These are phyloP conservation scores for Phialophora macrospora DNA, from an alignment of 2,329 filamentous ascomycete genomes.

Conservation along the genomic window DNA sequence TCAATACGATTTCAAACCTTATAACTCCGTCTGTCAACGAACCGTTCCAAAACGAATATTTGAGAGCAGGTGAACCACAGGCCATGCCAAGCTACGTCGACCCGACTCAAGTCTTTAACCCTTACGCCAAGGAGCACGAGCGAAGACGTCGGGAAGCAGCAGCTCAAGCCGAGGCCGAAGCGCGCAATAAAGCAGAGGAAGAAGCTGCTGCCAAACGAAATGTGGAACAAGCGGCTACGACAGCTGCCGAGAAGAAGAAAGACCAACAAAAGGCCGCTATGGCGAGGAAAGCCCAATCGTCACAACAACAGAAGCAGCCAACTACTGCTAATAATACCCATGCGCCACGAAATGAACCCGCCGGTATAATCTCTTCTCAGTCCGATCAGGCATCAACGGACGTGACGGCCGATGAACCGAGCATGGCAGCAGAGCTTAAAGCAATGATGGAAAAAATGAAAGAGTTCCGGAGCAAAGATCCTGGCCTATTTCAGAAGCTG, in stretches of 20 bases:
- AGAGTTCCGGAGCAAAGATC: constrained; percentile 61
- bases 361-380: background rate
- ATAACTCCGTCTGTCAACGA: constrained; percentile 29
- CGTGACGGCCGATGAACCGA: constrained; percentile 37
- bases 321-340: background rate
- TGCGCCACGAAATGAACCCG: background rate
- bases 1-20: constrained; percentile 36
- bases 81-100: constrained; percentile 54
- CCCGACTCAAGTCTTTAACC: constrained; percentile 60
- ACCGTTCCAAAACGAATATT: constrained; percentile 10
- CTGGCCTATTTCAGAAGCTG: constrained; percentile 59
- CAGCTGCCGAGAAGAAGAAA: constrained; percentile 5
- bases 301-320: background rate
- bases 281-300: constrained; percentile 5
- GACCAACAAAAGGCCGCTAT: constrained; percentile 21
- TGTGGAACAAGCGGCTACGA: constrained; percentile 18
- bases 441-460: constrained; percentile 64
- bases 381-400: constrained; percentile 2
- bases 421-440: constrained; percentile 58
- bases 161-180: constrained; percentile 45
- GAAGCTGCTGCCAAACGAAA: constrained; percentile 26
- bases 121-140: constrained; percentile 56
- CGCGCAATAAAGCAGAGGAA: constrained; percentile 25
- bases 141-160: constrained; percentile 47
- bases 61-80: constrained; percentile 29